Evolutionary conservation across 768 basidiomycete genomes (phyloP), one percentile per base, ranked within the genome.

Genomic region (Tephrocybe sp.): DNA sequence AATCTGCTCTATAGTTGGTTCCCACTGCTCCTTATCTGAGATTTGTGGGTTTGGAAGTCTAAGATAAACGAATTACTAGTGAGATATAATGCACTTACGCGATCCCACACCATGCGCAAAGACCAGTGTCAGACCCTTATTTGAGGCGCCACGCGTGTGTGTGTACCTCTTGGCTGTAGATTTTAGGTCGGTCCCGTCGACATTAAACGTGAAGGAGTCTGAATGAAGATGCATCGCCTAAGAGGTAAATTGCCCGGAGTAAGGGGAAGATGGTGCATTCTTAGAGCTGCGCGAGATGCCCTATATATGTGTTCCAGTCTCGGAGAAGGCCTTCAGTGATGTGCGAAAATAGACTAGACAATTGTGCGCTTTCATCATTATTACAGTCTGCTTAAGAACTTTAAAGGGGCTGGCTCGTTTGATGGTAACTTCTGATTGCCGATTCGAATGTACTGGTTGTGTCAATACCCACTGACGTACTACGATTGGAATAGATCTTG

Each of bases 1-100:
- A n/a, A 66, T 43, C 10, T 53, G 50, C 21, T 67, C 52, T 5
- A 73, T 62, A 0, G 61, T 63, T 9, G 72, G 69, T 42, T 72
- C 72, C 72, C 72, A 73, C 38, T 65, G 62, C 49, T 73, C 72
- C 53, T 73, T 73, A 57, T 71, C 72, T 73, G 20, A 24, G 4
- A 14, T 24, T 47, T 8, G 15, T 36, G 34, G 28, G 28, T 30
- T 30, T 30, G 11, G 28, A 17, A 18, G 17, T 37, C 10, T 18
- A 26, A 5, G n/a, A n/a, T 51, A 18, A 18, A 32, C 12, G 6
- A 25, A 37, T n/a, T 7, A 14, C 24, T 25, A 20, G 39, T 33
- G 33, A 11, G 33, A 12, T 33, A 23, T 15, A 6, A n/a, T 46
- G 18, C 42, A 45, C 57, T 45, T 46, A 55, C 57, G 57, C 25